Evolutionary conservation across 371 early-diverging fungal genomes (phyloP).

Genomic region (Mortierella sp.): DNA sequence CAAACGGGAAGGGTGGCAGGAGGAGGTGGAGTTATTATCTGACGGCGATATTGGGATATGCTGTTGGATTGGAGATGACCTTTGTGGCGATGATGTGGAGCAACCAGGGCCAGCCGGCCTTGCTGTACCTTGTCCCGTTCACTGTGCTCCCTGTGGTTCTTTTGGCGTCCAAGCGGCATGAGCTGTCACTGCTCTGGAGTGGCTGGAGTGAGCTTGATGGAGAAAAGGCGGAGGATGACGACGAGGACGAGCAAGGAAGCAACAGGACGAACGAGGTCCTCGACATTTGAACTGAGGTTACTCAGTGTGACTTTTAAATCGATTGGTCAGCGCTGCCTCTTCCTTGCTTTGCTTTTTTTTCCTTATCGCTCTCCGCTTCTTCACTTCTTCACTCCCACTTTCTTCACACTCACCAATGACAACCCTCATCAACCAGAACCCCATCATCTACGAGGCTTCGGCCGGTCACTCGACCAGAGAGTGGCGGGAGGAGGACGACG

Average conservation of each 20-base stretch:
- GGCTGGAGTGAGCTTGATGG: conserved; percentile 43
- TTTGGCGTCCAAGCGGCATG: conserved; percentile 44
- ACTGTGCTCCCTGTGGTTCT: conserved; percentile 46
- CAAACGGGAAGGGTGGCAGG: background rate
- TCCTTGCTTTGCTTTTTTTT: too few species aligned
- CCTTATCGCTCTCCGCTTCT: too few species aligned
- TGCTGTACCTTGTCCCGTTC: conserved; percentile 54
- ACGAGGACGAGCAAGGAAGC: background rate
- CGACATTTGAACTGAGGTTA: background rate
- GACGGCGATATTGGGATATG: conserved; percentile 48
- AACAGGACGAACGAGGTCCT: background rate
- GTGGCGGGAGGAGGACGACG: conserved; percentile 71
- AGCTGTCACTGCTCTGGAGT: conserved; percentile 49
- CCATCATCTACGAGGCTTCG: conserved; percentile 79
- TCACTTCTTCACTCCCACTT: background rate
- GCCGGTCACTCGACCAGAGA: conserved; percentile 61
- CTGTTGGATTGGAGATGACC: conserved; percentile 47
- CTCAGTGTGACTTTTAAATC: too few species aligned
- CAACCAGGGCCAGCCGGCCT: conserved; percentile 52
- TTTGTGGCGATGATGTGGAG: conserved; percentile 60
- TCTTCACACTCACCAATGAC: conserved; percentile 23
- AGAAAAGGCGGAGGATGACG: background rate
- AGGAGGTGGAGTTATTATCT: conserved; percentile 52
- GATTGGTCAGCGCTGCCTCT: too few species aligned
- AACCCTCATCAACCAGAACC: conserved; percentile 84